Conservation (phyloP, 2,329 filamentous ascomycete genomes). For the Neopestalotiopsis sp. region DNA sequence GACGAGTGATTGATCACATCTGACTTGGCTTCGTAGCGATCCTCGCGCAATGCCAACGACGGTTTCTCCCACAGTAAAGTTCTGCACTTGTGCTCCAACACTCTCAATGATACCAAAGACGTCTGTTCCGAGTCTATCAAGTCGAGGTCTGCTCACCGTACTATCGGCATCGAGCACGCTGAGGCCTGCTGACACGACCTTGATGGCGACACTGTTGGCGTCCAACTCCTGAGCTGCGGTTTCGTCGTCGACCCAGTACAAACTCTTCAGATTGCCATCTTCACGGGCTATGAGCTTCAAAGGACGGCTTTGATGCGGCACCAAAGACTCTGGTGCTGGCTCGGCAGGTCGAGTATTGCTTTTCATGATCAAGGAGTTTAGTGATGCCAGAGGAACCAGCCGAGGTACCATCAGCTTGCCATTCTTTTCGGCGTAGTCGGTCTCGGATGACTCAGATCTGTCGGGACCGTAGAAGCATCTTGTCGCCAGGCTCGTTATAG, state of each 20-base stretch:
- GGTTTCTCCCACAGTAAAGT: constrained; percentile 41
- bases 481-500: constrained; percentile 25
- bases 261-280: constrained; percentile 19
- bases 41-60: constrained; percentile 47
- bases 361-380: constrained; percentile 53
- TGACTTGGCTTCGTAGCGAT: constrained; percentile 40
- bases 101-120: constrained; percentile 42
- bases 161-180: constrained; percentile 42
- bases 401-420: constrained; percentile 50
- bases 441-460: constrained; percentile 34
- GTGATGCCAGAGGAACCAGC: constrained; percentile 40
- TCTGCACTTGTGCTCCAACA: constrained; percentile 37
- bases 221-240: constrained; percentile 25
- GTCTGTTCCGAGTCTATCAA: constrained; percentile 45
- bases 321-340: constrained; percentile 20
- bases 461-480: constrained; percentile 20
- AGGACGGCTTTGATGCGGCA: constrained; percentile 19
- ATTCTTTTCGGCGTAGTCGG: constrained; percentile 48
- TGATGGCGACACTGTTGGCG: constrained; percentile 45
- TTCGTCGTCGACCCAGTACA: constrained; percentile 26
- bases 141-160: constrained; percentile 35
- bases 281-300: constrained; percentile 24
- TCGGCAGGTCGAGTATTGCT: constrained; percentile 16
- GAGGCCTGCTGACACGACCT: constrained; percentile 41
- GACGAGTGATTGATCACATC: constrained; percentile 42